Conservation (phyloP, 2,329 filamentous ascomycete genomes). For the Clarireedia paspali region DNA sequence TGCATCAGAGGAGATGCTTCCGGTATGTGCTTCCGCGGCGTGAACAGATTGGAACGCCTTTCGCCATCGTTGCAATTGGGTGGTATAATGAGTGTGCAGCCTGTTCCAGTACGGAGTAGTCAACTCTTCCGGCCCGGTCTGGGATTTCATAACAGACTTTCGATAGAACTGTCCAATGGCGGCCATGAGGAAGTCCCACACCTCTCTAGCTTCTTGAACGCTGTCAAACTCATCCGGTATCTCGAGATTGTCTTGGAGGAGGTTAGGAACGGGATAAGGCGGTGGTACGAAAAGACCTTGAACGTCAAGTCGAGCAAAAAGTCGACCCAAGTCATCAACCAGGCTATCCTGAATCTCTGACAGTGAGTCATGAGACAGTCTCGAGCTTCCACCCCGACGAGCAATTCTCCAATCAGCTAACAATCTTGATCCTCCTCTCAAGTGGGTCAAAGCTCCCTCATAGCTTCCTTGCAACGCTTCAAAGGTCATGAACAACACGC, state of each 20-base stretch:
- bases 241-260: constrained; percentile 25
- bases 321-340: constrained; percentile 26
- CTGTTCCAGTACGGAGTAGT: constrained; percentile 21
- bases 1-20: constrained; percentile 19
- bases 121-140: constrained; percentile 22
- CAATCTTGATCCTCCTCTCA: constrained; percentile 25
- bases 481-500: constrained; percentile 28
- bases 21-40: constrained; percentile 19
- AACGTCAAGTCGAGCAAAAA: constrained; percentile 28
- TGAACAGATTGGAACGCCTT: constrained; percentile 24
- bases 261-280: constrained; percentile 27
- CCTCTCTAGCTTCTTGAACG: constrained; percentile 25
- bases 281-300: constrained; percentile 27
- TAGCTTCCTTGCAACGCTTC: constrained; percentile 28
- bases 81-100: constrained; percentile 25
- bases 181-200: constrained; percentile 27
- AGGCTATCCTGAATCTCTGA: constrained; percentile 29
- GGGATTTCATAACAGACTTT: constrained; percentile 24
- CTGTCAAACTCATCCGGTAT: constrained; percentile 24
- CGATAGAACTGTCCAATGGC: constrained; percentile 28
- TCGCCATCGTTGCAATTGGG: constrained; percentile 26
- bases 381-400: constrained; percentile 22
- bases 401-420: constrained; percentile 28
- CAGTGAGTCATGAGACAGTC: constrained; percentile 28
- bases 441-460: constrained; percentile 26